Base-by-base conservation (phyloP, 768 basidiomycete species). In the Suillus lakei region DNA sequence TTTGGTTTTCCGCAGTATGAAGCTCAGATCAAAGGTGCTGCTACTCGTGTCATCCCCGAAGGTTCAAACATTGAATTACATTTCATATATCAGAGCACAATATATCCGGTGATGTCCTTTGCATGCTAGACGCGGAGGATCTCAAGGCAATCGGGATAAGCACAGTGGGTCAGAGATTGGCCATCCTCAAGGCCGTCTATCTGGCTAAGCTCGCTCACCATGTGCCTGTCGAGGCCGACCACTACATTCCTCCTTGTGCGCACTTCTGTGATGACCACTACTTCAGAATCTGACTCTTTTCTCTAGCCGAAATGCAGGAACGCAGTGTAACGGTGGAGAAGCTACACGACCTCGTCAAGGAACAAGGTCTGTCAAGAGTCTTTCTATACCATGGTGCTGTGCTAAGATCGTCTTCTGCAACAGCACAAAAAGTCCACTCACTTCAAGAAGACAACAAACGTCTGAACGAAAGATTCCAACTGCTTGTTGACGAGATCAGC, bases 101-200 rank as follows among this genome's bases (percentile, higher is more conserved):
- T 67, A 93, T 99, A 68, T 91, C 91, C 21, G 98, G 98, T 63
- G 96, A 98, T 68, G 88, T 94, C 2, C 85, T 99, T 8, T 88
- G 91, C 67, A 81, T 92, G 71, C 84, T 98, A 56, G 92, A 95
- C 74, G 84, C 88, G n/a, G 92, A 96, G 28, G 79, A 87, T 2
- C 86, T 99, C 68, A 93, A 92, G 77, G 89, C 92, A 50, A 81
- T 98, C 63, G 98, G 98, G 9, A 86, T 99, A 50, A 74, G 86
- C n/a, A 93, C 92, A 41, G 87, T 99, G 68, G 98, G 98, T 26
- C 96, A 98, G 78, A 84, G 98, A 63, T 80, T 99, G 41, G 84
- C 92, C 51, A 95, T 99, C 68, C 88, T 99, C 75, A 96, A 95
- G 77, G 91, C 92, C 56, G 89, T 98, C 64, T 99, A 98, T 80